These are phyloP conservation scores for Coniophora puteana DNA, from an alignment of 1,284 basidiomycete species.

Conservation along the genomic window DNA sequence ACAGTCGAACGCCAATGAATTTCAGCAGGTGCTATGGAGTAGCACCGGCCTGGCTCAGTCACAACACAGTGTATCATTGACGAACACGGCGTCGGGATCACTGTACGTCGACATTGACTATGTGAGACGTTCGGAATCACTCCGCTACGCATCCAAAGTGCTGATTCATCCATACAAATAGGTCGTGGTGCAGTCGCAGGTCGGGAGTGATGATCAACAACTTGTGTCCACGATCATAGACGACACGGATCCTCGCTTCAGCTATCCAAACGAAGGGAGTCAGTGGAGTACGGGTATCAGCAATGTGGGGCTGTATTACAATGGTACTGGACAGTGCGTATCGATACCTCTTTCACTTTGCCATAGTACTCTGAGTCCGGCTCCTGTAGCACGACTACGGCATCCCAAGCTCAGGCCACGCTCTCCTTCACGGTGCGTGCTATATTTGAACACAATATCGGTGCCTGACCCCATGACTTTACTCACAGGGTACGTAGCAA, in stretches of 20 bases:
- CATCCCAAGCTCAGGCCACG: constrained; percentile 12
- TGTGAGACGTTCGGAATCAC: constrained; percentile 13
- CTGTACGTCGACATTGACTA: constrained; percentile 29
- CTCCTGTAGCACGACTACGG: constrained; percentile 14
- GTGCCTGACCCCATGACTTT: neutral
- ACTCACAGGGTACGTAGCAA: neutral
- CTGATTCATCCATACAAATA: no score
- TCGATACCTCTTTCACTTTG: neutral
- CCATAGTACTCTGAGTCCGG: neutral
- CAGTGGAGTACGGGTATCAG: constrained; percentile 4
- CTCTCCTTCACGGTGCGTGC: constrained; percentile 16
- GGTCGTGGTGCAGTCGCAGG: constrained; percentile 2
- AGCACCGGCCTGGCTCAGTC: constrained; percentile 21
- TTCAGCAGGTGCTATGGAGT: constrained; percentile 27
- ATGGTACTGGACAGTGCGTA: constrained; percentile 15
- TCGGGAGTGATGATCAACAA: neutral
- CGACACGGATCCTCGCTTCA: constrained; percentile 4
- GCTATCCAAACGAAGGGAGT: neutral
- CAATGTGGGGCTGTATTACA: neutral
- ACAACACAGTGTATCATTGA: constrained; percentile 23
- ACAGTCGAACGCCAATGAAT: constrained; percentile 13
- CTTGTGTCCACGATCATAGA: neutral
- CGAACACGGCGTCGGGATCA: constrained; percentile 21
- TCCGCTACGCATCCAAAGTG: constrained; percentile 1
- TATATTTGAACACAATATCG: neutral